A percentile compares a stretch with the other conserved stretches of the same genome.
Conservation (phyloP, 2,329 filamentous ascomycete species). For the Harringtonia aguacate region DNA sequence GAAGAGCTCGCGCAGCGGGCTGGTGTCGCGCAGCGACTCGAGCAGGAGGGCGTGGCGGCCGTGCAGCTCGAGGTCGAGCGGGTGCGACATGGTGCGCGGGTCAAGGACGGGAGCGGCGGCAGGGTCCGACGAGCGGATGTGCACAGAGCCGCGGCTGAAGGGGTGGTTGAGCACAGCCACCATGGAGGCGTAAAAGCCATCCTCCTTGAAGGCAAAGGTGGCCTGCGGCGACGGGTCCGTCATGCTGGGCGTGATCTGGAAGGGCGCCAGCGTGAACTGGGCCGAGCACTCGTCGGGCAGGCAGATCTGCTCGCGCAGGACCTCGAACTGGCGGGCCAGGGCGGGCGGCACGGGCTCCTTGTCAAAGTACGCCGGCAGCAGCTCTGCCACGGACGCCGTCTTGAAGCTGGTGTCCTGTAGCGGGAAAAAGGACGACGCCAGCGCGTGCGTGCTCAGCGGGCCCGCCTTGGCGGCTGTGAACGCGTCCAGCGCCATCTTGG, state of each 20-base stretch:
- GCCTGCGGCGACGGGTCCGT: slow-evolving; percentile 4
- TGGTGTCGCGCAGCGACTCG: slow-evolving; percentile 14
- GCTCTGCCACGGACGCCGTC: background rate
- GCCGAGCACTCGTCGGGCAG: background rate
- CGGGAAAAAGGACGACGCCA: background rate
- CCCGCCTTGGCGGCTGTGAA: slow-evolving; percentile 14
- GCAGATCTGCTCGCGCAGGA: background rate
- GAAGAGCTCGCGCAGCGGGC: slow-evolving; percentile 11
- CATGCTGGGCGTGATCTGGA: slow-evolving; percentile 1
- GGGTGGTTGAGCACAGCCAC: slow-evolving; percentile 51
- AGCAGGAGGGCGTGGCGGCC: slow-evolving; percentile 31
- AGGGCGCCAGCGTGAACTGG: background rate
- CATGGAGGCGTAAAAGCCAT: slow-evolving; percentile 41
- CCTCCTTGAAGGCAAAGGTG: slow-evolving; percentile 1
- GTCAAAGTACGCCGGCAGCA: background rate
- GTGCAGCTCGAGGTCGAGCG: slow-evolving; percentile 44
- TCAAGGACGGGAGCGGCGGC: slow-evolving; percentile 29
- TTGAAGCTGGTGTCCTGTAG: background rate
- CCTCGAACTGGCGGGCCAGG: background rate
- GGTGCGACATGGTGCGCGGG: slow-evolving; percentile 42
- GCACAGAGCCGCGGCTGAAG: slow-evolving; percentile 47
- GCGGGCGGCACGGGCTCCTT: background rate
- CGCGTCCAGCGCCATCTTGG: slow-evolving; percentile 17
- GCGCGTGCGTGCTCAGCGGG: background rate
- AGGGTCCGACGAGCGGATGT: slow-evolving; percentile 36